Evolutionary conservation across 441 rosid species (phyloP), one percentile per base, ranked within the genome.

Genomic region (Adansonia madagascariensis): DNA sequence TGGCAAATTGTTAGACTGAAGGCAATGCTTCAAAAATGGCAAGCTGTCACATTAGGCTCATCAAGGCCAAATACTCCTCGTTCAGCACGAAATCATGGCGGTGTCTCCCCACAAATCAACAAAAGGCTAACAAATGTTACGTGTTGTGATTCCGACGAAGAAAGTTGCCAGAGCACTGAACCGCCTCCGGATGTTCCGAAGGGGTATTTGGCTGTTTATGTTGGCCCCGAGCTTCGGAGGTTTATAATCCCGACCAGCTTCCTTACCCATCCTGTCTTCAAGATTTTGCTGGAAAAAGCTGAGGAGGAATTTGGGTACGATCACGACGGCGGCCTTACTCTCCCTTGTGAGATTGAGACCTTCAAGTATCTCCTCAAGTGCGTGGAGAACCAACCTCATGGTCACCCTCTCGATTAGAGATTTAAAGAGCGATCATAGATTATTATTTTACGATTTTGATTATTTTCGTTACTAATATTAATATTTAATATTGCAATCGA

Each of bases 271-370:
- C 78, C 91, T 18, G 81, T 92, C 46, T 94, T 94, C 82, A 91
- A 94, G 86, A 88, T 89, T 68, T 82, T 94, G 86, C 83, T 94
- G 77, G 97, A 88, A 78, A 94, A 94, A 78, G 97, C 86, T 5
- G 97, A 91, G 85, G 97, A 94, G 84, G 97, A 94, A 78, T 94
- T 88, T 69, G 98, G 98, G 77, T 94, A 90, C 84, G 89, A 91
- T 84, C 95, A 91, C 73, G 82, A 82, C 0, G 95, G 97, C 3
- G 97, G 89, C 3, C 91, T 94, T 77, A 94, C 97, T 5, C 86
- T 94, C 74, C 98, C 98, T 39, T 94, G 98, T 31, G 98, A 94
- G 90, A 94, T 88, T 41, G 97, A 94, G 93, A 94, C 97, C 61
- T 94, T 94, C 83, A 94, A 94, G 86, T 92, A 71, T 80, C 92